Evolutionary conservation across 2,329 filamentous ascomycete genomes (phyloP), one percentile per base, ranked within the genome.

Genomic region (Dactylonectria macrodidyma): DNA sequence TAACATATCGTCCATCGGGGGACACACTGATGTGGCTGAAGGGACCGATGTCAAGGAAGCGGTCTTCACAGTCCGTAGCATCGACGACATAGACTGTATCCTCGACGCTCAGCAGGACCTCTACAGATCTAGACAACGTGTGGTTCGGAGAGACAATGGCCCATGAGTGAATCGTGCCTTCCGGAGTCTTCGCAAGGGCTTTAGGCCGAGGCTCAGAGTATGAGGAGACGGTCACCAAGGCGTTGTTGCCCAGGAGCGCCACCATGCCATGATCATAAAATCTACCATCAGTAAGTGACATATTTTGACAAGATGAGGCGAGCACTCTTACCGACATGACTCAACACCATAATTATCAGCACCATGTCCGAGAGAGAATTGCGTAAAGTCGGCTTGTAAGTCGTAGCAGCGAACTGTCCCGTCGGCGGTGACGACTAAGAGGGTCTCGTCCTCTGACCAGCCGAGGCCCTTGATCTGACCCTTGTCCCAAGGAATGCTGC

Each of bases 191-290:
- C 1, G 95, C 94, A 46, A 99, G 88, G 14, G 93, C 84, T 77
- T 93, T 95, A 3, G 96, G 95, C 12, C 96, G 90, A 36, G 96
- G 96, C 79, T 99, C 96, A 51, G 94, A 87, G 79, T 98, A 98
- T 38, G 93, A 92, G 4, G 93, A 90, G n/a, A 99, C 95, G 0
- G 93, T 90, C 51, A 99, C 87, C 46, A 99, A 84, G 52, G 92
- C 88, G 79, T 98, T 98, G 83, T 98, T 97, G 10, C 91, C 90
- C 22, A 98, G 88, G 46, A 99, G 85, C 8, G 95, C 96, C 26
- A 98, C 95, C 81, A 99, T 94, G n/a, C 96, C 96, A 34, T 90
- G 90, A 57, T 92, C 90, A 85, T 97, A 98, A 83, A 99, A 99
- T 12, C 83, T 84, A 41, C 10, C 3, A 3, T 26, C 38, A 9